A percentile compares a stretch with the other conserved stretches of the same genome.
Evolutionary conservation across 2,329 filamentous ascomycete genomes (phyloP).

Genomic region (Curvularia eragrostidis): DNA sequence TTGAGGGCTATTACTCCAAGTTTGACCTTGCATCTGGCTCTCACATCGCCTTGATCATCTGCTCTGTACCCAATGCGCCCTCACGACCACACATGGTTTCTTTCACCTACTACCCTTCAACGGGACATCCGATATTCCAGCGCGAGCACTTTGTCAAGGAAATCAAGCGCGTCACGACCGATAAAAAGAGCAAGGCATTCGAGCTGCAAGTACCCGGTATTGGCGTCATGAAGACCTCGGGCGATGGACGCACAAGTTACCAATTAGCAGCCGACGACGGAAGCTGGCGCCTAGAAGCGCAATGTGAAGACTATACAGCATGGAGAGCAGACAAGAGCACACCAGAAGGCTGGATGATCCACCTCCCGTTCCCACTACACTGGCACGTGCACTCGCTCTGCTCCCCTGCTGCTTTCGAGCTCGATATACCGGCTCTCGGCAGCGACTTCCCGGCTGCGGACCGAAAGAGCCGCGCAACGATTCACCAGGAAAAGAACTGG

Average conservation of each 20-base stretch:
- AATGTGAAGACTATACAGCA: conserved; percentile 47
- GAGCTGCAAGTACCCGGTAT: conserved; percentile 51
- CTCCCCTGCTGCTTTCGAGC: conserved; percentile 50
- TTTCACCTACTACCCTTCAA: conserved; percentile 57
- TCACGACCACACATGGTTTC: conserved; percentile 55
- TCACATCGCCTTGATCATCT: conserved; percentile 57
- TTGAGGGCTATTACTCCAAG: conserved; percentile 61
- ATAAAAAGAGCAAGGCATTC: conserved; percentile 47
- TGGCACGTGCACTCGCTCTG: conserved; percentile 60
- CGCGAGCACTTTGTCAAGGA: conserved; percentile 53
- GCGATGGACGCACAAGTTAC: conserved; percentile 50
- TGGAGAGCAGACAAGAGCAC: conserved; percentile 50
- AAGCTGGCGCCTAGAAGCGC: conserved; percentile 51
- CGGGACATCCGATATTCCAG: conserved; percentile 46
- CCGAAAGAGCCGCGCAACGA: conserved; percentile 46
- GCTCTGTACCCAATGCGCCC: conserved; percentile 53
- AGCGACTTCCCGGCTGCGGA: conserved; percentile 28
- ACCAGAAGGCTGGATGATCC: conserved; percentile 55
- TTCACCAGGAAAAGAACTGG: conserved; percentile 62
- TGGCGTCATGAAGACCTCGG: conserved; percentile 48
- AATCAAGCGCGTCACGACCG: conserved; percentile 45
- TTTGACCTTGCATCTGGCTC: conserved; percentile 56
- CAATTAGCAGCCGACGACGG: conserved; percentile 31
- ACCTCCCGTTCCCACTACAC: conserved; percentile 57
- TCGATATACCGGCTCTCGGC: conserved; percentile 47